phyloP scores from a whole-genome alignment of 306 rosid genomes.

The Vachellia collinsii region DNA sequence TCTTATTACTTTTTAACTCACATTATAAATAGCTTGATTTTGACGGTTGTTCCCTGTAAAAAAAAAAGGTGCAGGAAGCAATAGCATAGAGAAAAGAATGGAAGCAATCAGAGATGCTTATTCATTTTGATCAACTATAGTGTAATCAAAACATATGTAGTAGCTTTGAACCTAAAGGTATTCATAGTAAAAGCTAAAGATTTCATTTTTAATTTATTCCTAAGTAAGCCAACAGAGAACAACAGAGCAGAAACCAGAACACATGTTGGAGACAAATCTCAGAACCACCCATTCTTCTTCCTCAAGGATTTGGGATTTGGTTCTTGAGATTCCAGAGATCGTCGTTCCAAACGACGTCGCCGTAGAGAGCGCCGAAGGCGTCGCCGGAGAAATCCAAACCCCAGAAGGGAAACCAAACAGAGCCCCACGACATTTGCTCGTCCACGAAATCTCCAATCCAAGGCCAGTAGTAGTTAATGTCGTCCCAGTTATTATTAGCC shows the following conservation, averaged over 20 bases:
- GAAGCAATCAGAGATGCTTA: neutral
- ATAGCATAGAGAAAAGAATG: neutral
- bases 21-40: too few relatives aligned
- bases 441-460: conserved; percentile 45
- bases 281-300: neutral
- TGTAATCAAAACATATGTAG: neutral
- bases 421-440: conserved; percentile 82
- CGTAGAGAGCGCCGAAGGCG: conserved; percentile 44
- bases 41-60: too few relatives aligned
- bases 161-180: neutral
- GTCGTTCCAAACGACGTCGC: conserved; percentile 66
- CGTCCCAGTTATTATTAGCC: conserved; percentile 40
- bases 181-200: neutral
- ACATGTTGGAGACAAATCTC: neutral
- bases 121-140: neutral
- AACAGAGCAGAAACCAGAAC: neutral
- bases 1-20: too few relatives aligned
- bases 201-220: neutral
- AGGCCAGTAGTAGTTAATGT: conserved; percentile 14
- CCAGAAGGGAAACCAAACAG: conserved; percentile 63
- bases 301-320: conserved; percentile 41
- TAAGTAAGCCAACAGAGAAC: neutral
- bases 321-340: conserved; percentile 72
- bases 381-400: conserved; percentile 59
- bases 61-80: too few relatives aligned